These are phyloP conservation scores for Penicillium arizonense DNA, from an alignment of 495 filamentous ascomycete genomes.

Conservation along the genomic window DNA sequence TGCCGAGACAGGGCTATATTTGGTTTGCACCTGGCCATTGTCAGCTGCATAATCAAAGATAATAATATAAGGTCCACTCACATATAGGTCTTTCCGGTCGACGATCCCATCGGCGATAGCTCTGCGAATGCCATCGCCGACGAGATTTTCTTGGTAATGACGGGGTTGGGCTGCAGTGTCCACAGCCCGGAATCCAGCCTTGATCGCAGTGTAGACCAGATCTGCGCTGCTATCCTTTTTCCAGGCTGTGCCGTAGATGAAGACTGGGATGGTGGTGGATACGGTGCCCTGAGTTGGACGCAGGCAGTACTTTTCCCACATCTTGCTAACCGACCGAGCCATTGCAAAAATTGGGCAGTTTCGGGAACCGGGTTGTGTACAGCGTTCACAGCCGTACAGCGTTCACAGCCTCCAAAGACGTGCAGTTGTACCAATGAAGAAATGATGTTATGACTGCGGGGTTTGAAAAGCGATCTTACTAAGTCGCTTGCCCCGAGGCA, in stretches of 20 bases:
- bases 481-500: background rate
- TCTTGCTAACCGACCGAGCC: constrained; percentile 26
- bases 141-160: constrained; percentile 75
- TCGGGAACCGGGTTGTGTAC: background rate
- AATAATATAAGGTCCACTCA: constrained; percentile 27
- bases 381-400: background rate
- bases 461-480: background rate
- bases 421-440: background rate
- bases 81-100: constrained; percentile 60
- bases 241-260: constrained; percentile 88
- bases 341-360: constrained; percentile 10
- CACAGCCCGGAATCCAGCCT: constrained; percentile 68
- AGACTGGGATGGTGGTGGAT: constrained; percentile 43
- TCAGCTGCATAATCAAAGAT: constrained; percentile 1
- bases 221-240: constrained; percentile 69
- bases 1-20: constrained; percentile 63
- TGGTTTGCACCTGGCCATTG: constrained; percentile 69
- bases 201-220: constrained; percentile 67
- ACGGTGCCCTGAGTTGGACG: constrained; percentile 27
- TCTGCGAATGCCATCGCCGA: constrained; percentile 60
- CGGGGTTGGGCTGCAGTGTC: constrained; percentile 79
- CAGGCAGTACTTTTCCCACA: constrained; percentile 37
- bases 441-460: constrained; percentile 2
- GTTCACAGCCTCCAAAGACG: background rate
- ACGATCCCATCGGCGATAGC: constrained; percentile 58